Base-by-base conservation (phyloP, 2,329 filamentous ascomycete genomes). In the Fusarium nygamai region DNA sequence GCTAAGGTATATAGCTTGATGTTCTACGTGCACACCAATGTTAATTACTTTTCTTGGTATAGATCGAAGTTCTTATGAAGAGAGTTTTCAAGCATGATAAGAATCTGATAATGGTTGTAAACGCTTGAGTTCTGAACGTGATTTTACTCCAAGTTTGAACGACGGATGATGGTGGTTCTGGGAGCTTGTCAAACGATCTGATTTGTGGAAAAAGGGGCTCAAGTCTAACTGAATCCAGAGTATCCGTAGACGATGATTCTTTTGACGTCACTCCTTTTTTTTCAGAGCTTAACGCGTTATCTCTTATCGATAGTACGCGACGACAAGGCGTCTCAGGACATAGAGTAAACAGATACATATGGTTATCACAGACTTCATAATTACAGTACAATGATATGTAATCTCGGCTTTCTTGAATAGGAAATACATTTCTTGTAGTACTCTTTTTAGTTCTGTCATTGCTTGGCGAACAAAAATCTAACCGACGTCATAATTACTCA, bases 141-240 rank as follows among this genome's bases (percentile, higher is more conserved):
- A 17, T 24, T 17, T 44, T 8, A 5, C 4, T 11, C 6, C 9
- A 1, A 11, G n/a, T 24, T 17, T 17, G 14, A 13, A 22, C 5
- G 0, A 46, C 11, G 19, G 19, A 13, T 5, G 5, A 6, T 27
- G 8, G 10, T 19, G 14, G 20, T 5, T n/a, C 20, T 19, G 0
- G 3, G 12, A 13, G 5, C 9, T 13, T 10, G 0, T 16, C 9
- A 11, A 5, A 22, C 12, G 9, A 13, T 17, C 14, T 10, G 22
- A 33, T 34, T 34, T 1, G 12, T 24, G 31, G 31, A 20, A 34
- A 34, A 8, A 24, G 6, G 1, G 0, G 1, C 1, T 1, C 0
- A 0, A 6, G 17, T 34, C 48, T 53, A 20, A 20, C 17, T 12
- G 3, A 7, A 24, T 34, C 0, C 19, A 1, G 22, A 20, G n/a